phyloP scores from a whole-genome alignment of 352 stramenopile species.

The Chrysophaeum taylorii region DNA sequence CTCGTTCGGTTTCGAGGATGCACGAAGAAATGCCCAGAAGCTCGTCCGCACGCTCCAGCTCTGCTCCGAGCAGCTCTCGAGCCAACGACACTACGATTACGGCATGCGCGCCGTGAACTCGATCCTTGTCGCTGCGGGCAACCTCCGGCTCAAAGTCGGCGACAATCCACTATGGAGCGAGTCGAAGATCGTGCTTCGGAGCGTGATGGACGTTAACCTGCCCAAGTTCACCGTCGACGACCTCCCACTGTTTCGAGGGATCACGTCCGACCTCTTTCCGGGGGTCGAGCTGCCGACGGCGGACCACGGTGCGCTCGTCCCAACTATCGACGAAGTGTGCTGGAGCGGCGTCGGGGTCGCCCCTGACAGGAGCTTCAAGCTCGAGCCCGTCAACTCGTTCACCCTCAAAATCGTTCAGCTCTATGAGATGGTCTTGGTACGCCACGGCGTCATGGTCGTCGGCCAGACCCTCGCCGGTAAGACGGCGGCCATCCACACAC shows the following conservation, averaged over 20 bases:
- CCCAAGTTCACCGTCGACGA: slow-evolving; percentile 85
- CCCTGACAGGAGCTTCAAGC: slow-evolving; percentile 27
- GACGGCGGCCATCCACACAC: slow-evolving; percentile 73
- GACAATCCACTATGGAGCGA: slow-evolving; percentile 51
- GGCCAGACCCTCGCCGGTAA: slow-evolving; percentile 85
- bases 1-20: slow-evolving; percentile 78
- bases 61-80: slow-evolving; percentile 76
- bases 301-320: slow-evolving; percentile 61
- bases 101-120: slow-evolving; percentile 87
- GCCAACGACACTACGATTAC: slow-evolving; percentile 88
- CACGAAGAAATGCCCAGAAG: slow-evolving; percentile 72
- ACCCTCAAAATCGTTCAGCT: slow-evolving; percentile 85
- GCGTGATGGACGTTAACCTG: slow-evolving; percentile 82
- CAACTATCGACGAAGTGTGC: slow-evolving; percentile 66
- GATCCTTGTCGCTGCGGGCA: slow-evolving; percentile 78
- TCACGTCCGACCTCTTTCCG: slow-evolving; percentile 82
- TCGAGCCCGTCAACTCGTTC: slow-evolving; percentile 74
- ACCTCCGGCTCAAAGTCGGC: slow-evolving; percentile 58
- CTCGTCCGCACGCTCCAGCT: slow-evolving; percentile 82
- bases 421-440: slow-evolving; percentile 91
- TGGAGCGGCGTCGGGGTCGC: slow-evolving; percentile 45
- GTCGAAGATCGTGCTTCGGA: slow-evolving; percentile 76
- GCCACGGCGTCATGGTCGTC: slow-evolving; percentile 89
- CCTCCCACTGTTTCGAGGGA: slow-evolving; percentile 77
- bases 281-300: slow-evolving; percentile 65